Conservation (phyloP, 768 basidiomycete genomes). For the Podaxis sp. region DNA sequence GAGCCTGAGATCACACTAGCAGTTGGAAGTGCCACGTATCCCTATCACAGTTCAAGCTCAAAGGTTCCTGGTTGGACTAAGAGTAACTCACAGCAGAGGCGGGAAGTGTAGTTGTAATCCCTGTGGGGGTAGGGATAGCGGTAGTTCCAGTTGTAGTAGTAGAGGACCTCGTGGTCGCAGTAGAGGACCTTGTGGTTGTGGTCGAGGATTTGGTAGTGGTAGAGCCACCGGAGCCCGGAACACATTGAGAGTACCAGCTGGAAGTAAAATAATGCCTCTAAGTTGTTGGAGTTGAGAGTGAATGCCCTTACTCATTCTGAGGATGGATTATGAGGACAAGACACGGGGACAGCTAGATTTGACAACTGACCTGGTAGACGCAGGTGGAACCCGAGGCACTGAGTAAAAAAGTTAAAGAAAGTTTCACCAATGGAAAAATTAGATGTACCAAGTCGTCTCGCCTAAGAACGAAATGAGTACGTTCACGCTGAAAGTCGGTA, state of each 20-base stretch:
- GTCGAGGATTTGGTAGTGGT: background rate
- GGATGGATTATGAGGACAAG: background rate
- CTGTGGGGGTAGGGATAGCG: slow-evolving; percentile 16
- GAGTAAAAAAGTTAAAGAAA: background rate
- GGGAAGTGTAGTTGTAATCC: slow-evolving; percentile 21
- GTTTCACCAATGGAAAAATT: background rate
- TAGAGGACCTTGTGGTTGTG: background rate
- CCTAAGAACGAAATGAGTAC: background rate
- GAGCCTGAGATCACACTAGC: slow-evolving; percentile 24
- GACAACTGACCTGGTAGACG: background rate
- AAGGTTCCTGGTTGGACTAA: background rate
- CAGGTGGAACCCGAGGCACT: slow-evolving; percentile 1
- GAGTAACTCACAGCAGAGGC: slow-evolving; percentile 20
- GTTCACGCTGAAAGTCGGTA: background rate
- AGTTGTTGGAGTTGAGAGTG: background rate
- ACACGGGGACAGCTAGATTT: too few relatives aligned
- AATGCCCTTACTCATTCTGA: background rate
- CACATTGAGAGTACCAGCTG: slow-evolving; percentile 2
- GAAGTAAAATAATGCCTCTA: background rate
- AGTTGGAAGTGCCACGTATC: slow-evolving; percentile 23
- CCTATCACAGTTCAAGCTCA: slow-evolving; percentile 10
- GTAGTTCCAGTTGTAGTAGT: slow-evolving; percentile 15
- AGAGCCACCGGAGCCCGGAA: background rate
- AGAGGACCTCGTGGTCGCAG: slow-evolving; percentile 6
- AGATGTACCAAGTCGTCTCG: background rate